Conservation (phyloP, 2,329 filamentous ascomycete genomes). For the Rutstroemia sp. region DNA sequence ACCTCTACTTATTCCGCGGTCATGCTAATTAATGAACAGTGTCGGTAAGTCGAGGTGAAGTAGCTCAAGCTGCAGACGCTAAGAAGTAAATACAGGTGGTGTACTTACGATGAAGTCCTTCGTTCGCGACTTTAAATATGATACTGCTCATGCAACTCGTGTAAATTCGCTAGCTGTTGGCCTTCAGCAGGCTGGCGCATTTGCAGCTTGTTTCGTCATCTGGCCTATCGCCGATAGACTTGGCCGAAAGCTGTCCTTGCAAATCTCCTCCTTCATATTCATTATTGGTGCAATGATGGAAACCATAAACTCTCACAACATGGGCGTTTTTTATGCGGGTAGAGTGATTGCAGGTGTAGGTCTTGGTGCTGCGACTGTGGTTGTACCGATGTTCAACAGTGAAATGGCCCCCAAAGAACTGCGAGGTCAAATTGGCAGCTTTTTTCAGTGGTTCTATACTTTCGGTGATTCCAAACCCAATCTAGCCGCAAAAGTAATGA, state of each 20-base stretch:
- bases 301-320: constrained; percentile 36
- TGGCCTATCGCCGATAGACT: constrained; percentile 40
- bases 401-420: constrained; percentile 34
- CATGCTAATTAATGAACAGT: constrained; percentile 24
- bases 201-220: constrained; percentile 42
- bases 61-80: background rate
- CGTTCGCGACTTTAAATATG: constrained; percentile 36
- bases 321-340: constrained; percentile 35
- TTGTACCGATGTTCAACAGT: constrained; percentile 36
- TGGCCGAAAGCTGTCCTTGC: constrained; percentile 36
- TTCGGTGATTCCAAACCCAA: constrained; percentile 26
- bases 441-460: constrained; percentile 33
- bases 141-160: constrained; percentile 32
- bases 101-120: constrained; percentile 39
- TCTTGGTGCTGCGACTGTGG: constrained; percentile 37
- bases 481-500: fast-evolving
- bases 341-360: constrained; percentile 41
- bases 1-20: background rate
- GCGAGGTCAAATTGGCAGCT: constrained; percentile 12
- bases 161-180: constrained; percentile 41
- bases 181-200: constrained; percentile 44
- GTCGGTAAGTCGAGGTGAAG: constrained; percentile 14
- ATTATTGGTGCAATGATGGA: constrained; percentile 34
- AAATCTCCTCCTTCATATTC: constrained; percentile 33
- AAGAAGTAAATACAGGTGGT: constrained; percentile 32